phyloP scores from a whole-genome alignment of 2,329 filamentous ascomycete species.

The Aspergillus puulaauensis region DNA sequence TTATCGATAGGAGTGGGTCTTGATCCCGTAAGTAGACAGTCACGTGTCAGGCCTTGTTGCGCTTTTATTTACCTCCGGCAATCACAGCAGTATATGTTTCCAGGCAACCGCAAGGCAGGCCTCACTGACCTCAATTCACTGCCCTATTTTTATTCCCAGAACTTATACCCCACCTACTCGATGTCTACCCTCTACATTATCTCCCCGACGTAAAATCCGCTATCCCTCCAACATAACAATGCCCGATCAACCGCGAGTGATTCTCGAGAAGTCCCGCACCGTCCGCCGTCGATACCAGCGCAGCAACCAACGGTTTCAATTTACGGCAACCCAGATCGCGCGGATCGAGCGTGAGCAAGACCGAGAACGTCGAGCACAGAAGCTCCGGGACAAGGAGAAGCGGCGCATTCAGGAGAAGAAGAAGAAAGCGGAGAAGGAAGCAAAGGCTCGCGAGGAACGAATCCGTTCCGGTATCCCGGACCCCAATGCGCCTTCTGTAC shows the following conservation, averaged over 20 bases:
- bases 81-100: conserved; percentile 1
- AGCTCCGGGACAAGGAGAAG: conserved; percentile 35
- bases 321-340: conserved; percentile 35
- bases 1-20: conserved; percentile 25
- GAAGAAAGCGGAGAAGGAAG: conserved; percentile 35
- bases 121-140: neutral
- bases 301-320: conserved; percentile 37
- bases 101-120: conserved; percentile 1
- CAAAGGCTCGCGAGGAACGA: conserved; percentile 33
- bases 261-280: conserved; percentile 39
- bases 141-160: neutral
- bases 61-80: neutral
- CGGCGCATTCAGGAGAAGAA: conserved; percentile 35
- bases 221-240: conserved; percentile 20
- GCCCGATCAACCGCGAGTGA: conserved; percentile 30
- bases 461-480: conserved; percentile 32
- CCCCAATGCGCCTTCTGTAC: conserved; percentile 29
- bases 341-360: conserved; percentile 44
- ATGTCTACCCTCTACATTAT: conserved; percentile 3
- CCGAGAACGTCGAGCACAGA: conserved; percentile 40
- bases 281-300: conserved; percentile 40
- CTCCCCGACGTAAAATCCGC: neutral
- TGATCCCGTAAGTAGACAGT: neutral
- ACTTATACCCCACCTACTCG: neutral
- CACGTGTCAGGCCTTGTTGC: neutral